phyloP scores from a whole-genome alignment of 805 yeast species.

The Debaryomyces tyrocola region DNA sequence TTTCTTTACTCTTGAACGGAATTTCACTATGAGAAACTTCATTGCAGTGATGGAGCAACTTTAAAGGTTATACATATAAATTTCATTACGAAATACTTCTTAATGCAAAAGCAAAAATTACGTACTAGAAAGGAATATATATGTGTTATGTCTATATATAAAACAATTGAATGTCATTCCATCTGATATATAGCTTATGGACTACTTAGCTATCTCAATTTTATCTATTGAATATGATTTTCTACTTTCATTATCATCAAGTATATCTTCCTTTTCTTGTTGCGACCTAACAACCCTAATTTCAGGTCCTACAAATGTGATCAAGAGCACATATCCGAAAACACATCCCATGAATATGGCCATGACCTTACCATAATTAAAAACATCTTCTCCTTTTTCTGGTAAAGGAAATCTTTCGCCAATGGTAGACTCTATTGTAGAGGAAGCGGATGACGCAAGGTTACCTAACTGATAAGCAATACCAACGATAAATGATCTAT shows the following conservation, averaged over 20 bases:
- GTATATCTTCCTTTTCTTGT: background rate
- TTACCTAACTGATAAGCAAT: slow-evolving; percentile 69
- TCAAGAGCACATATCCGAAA: slow-evolving; percentile 49
- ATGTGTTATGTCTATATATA: no score
- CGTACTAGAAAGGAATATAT: no score
- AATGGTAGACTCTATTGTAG: slow-evolving; percentile 66
- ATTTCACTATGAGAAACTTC: no score
- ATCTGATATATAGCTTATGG: no score
- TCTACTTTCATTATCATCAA: background rate
- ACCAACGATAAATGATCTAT: slow-evolving; percentile 61
- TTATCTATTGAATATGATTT: background rate
- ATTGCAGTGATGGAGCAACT: no score
- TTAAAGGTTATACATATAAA: no score
- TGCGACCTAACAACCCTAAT: slow-evolving; percentile 21
- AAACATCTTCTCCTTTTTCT: slow-evolving; percentile 23
- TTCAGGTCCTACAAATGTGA: slow-evolving; percentile 63
- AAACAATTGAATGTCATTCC: no score
- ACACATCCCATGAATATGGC: slow-evolving; percentile 67
- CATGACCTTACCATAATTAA: slow-evolving; percentile 62
- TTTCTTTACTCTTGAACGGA: no score
- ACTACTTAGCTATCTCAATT: no score
- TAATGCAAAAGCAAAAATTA: no score
- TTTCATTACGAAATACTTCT: no score
- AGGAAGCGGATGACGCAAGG: slow-evolving; percentile 63
- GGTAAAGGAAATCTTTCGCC: slow-evolving; percentile 50